Conservation (phyloP, 2,329 filamentous ascomycete species). For the Ophiosphaerella narmari region DNA sequence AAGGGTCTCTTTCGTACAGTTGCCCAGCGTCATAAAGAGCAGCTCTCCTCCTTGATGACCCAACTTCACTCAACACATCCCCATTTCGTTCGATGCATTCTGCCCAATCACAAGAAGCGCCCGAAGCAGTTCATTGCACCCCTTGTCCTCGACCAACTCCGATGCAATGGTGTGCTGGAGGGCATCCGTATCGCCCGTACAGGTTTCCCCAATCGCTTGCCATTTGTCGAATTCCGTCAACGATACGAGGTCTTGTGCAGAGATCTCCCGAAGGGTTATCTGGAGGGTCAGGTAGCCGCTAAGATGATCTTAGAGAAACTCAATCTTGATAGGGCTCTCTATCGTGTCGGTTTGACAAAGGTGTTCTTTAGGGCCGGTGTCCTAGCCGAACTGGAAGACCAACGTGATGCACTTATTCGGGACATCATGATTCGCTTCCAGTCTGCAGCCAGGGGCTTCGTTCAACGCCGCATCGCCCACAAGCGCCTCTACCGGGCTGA, state of each 20-base stretch:
- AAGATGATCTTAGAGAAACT: constrained; percentile 88
- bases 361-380: constrained; percentile 98
- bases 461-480: constrained; percentile 83
- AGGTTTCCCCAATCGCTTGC: constrained; percentile 90
- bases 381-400: constrained; percentile 93
- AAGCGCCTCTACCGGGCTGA: constrained; percentile 95
- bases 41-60: constrained; percentile 92
- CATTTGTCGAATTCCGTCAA: constrained; percentile 92
- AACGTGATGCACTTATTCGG: constrained; percentile 87
- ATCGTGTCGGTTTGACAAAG: constrained; percentile 92
- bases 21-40: constrained; percentile 95
- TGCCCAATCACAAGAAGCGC: constrained; percentile 97
- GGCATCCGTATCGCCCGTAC: constrained; percentile 96
- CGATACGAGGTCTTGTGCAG: constrained; percentile 95
- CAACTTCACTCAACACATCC: constrained; percentile 96
- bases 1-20: constrained; percentile 97
- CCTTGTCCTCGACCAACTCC: constrained; percentile 94
- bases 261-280: constrained; percentile 81
- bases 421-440: constrained; percentile 95
- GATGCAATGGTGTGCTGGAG: constrained; percentile 98
- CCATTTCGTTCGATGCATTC: constrained; percentile 96
- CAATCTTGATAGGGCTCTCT: constrained; percentile 80
- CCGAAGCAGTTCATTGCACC: constrained; percentile 91
- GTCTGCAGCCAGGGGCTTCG: constrained; percentile 86
- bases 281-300: constrained; percentile 86